phyloP scores from a whole-genome alignment of 495 filamentous ascomycete genomes.

The Hamigera avellanea region DNA sequence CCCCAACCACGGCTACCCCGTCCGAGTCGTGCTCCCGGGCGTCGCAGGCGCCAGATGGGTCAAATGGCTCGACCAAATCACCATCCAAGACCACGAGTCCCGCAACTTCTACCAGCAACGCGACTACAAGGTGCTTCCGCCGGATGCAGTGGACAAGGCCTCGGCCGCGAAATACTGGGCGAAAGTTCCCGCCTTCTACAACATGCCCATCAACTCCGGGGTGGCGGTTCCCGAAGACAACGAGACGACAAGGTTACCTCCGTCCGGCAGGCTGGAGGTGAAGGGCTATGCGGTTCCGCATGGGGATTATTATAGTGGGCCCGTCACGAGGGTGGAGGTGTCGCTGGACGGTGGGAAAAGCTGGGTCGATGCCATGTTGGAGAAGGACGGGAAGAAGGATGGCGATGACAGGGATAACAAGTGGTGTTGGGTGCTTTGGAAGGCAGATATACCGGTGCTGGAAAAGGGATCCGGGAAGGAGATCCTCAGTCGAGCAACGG shows the following conservation, averaged over 20 bases:
- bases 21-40: conserved; percentile 50
- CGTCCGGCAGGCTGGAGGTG: conserved; percentile 30
- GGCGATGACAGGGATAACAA: conserved; percentile 11
- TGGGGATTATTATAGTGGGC: conserved; percentile 39
- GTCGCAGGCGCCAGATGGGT: conserved; percentile 50
- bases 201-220: conserved; percentile 51
- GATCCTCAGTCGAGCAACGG: conserved; percentile 41
- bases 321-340: conserved; percentile 41
- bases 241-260: conserved; percentile 19
- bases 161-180: conserved; percentile 43
- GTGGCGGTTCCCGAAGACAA: conserved; percentile 35
- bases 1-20: conserved; percentile 47
- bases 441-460: conserved; percentile 16
- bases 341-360: conserved; percentile 34
- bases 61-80: conserved; percentile 54
- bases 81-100: conserved; percentile 45
- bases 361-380: conserved; percentile 39
- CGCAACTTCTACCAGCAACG: conserved; percentile 45
- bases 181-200: conserved; percentile 40
- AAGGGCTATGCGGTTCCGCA: conserved; percentile 46
- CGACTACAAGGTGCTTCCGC: conserved; percentile 55
- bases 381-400: conserved; percentile 3
- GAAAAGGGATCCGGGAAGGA: conserved; percentile 19
- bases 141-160: conserved; percentile 37
- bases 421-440: conserved; percentile 43